Evolutionary conservation across 495 filamentous ascomycete genomes (phyloP), one percentile per base, ranked within the genome.

Genomic region (Evernia prunastri): DNA sequence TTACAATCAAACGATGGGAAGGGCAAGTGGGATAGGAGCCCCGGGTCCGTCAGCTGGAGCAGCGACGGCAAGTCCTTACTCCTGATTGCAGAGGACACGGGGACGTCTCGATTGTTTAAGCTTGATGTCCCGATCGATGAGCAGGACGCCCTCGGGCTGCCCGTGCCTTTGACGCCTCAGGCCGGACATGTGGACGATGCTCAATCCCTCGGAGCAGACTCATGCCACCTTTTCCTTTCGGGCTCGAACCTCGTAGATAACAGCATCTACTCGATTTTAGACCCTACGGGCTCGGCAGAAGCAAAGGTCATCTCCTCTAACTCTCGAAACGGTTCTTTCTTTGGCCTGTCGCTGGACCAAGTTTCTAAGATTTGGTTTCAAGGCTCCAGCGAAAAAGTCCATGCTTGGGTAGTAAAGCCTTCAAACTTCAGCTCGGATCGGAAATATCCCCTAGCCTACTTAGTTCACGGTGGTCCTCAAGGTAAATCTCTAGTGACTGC

Each of bases 381-480:
- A 59, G 86, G 86, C 29, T 82, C 80, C 5, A 79, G 78, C n/a
- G 76, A 79, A 63, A 75, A 83, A 20, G 80, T 89, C n/a, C 90
- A 95, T 69, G 89, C 90, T 12, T 85, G 86, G 71, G 84, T 96
- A 0, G 76, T 96, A 63, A 91, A 89, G 69, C 92, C 92, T 1
- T 91, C 89, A 1, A 74, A 83, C 67, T 96, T 94, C 71, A 82
- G 90, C 70, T 73, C 82, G 10, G 76, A 76, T 17, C 81, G 89
- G 71, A 89, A 87, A 67, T 96, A 96, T 72, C 92, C 91, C 0
- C 75, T 97, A 39, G 85, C 87, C 3, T 91, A 91, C 66, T 70
- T 96, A 45, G 89, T 97, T 57, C 92, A 97, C 67, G 92, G 92
- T 58, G 92, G 92, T 0, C 92, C 92, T 0, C 91, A 96, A 71